phyloP scores from a whole-genome alignment of 2,329 filamentous ascomycete species.

The Calycina herbarum region DNA sequence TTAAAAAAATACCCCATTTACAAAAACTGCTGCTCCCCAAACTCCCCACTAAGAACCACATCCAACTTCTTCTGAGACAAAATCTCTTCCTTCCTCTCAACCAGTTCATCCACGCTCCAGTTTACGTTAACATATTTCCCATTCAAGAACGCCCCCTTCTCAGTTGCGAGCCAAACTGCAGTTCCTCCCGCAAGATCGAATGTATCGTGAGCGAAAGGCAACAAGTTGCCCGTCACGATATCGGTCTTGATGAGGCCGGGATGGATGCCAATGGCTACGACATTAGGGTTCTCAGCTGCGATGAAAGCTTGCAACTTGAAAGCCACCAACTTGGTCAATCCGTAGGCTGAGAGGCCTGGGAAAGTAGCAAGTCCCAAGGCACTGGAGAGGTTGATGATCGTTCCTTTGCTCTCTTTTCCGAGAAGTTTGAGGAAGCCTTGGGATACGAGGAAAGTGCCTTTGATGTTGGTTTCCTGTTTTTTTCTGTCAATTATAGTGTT shows the following conservation, averaged over 20 bases:
- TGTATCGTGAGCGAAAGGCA: constrained; percentile 34
- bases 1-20: background rate
- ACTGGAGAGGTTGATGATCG: constrained; percentile 24
- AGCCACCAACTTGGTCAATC: constrained; percentile 19
- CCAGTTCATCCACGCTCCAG: constrained; percentile 38
- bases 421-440: constrained; percentile 37
- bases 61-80: constrained; percentile 14
- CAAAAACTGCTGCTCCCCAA: constrained; percentile 22
- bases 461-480: constrained; percentile 38
- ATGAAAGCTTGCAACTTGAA: constrained; percentile 19
- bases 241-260: constrained; percentile 24
- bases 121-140: constrained; percentile 34
- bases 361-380: background rate
- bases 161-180: constrained; percentile 32
- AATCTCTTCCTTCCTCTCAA: constrained; percentile 25
- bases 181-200: constrained; percentile 35
- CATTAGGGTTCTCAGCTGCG: constrained; percentile 21
- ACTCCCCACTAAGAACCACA: constrained; percentile 15
- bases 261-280: constrained; percentile 18
- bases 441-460: constrained; percentile 38
- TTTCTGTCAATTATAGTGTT: too few species aligned
- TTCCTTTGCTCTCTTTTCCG: constrained; percentile 16
- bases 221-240: constrained; percentile 27
- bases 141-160: constrained; percentile 34
- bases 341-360: constrained; percentile 18